A percentile compares a stretch with the other conserved stretches of the same genome.
These are phyloP conservation scores for Pythium volutum DNA, from an alignment of 352 stramenopile species.

Conservation along the genomic window DNA sequence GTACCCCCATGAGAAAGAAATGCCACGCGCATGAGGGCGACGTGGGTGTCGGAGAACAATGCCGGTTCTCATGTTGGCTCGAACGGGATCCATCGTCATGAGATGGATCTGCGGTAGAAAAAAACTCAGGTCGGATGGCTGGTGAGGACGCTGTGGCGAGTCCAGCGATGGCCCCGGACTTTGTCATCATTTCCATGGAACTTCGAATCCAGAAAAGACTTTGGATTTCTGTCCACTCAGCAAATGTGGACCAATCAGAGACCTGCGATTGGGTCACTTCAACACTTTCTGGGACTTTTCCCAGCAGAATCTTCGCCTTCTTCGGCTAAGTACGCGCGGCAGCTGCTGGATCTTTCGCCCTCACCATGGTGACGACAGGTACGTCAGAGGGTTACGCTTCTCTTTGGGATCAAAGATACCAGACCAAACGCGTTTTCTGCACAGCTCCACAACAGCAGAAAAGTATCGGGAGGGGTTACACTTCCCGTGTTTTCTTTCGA, in stretches of 20 bases:
- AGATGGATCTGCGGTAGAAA: no score
- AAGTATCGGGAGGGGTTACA: not conserved
- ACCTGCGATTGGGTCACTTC: not conserved
- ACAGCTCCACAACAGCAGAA: not conserved
- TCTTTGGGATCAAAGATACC: not conserved
- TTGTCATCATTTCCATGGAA: no score
- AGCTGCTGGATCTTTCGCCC: not conserved
- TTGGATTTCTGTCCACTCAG: not conserved
- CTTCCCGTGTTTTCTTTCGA: slow-evolving; percentile 9
- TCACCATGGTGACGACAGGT: not conserved
- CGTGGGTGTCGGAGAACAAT: no score
- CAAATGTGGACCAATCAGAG: slow-evolving; percentile 2
- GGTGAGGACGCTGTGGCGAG: not conserved
- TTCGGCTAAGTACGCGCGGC: slow-evolving; percentile 2
- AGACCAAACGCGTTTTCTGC: not conserved
- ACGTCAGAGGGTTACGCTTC: slow-evolving; percentile 9
- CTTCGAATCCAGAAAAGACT: no score
- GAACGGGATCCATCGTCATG: no score
- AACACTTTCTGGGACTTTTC: slow-evolving; percentile 11
- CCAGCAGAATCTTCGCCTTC: not conserved
- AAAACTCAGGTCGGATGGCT: slow-evolving; percentile 1
- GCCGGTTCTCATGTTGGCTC: no score
- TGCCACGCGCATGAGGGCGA: not conserved
- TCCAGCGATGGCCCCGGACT: no score
- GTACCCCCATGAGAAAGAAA: not conserved